Conservation (phyloP, 2,329 filamentous ascomycete species). For the Fusarium proliferatum region DNA sequence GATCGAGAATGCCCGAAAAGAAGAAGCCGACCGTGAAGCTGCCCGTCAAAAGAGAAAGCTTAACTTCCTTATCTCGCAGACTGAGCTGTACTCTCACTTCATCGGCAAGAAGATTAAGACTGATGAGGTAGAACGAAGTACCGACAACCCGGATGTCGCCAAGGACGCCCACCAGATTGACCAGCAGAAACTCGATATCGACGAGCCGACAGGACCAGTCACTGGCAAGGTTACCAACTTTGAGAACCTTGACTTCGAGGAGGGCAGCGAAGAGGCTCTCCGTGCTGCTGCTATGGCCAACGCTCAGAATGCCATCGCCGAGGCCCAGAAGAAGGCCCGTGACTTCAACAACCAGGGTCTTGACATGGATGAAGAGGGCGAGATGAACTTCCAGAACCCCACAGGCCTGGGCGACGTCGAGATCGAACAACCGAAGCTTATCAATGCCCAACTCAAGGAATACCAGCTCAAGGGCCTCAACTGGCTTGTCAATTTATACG, state of each 20-base stretch:
- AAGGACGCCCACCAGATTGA: conserved; percentile 58
- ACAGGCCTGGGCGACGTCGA: conserved; percentile 94
- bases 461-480: conserved; percentile 99
- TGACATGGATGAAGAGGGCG: conserved; percentile 87
- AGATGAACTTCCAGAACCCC: conserved; percentile 99
- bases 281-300: conserved; percentile 91
- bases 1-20: conserved; percentile 94
- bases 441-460: conserved; percentile 95
- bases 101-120: conserved; percentile 99
- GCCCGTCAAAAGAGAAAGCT: conserved; percentile 98
- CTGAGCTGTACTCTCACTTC: conserved; percentile 98
- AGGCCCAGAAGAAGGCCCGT: conserved; percentile 91
- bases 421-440: conserved; percentile 91
- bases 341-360: conserved; percentile 85
- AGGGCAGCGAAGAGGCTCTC: conserved; percentile 86
- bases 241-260: conserved; percentile 94
- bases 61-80: conserved; percentile 99
- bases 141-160: conserved; percentile 80
- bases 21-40: conserved; percentile 96
- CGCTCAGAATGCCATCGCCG: conserved; percentile 93
- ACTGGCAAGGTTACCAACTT: conserved; percentile 88
- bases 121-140: conserved; percentile 90
- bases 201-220: conserved; percentile 64
- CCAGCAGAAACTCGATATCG: conserved; percentile 60
- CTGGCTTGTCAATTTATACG: conserved; percentile 98